Base-by-base conservation (phyloP, 2,329 filamentous ascomycete species). In the Aureobasidium musti region DNA sequence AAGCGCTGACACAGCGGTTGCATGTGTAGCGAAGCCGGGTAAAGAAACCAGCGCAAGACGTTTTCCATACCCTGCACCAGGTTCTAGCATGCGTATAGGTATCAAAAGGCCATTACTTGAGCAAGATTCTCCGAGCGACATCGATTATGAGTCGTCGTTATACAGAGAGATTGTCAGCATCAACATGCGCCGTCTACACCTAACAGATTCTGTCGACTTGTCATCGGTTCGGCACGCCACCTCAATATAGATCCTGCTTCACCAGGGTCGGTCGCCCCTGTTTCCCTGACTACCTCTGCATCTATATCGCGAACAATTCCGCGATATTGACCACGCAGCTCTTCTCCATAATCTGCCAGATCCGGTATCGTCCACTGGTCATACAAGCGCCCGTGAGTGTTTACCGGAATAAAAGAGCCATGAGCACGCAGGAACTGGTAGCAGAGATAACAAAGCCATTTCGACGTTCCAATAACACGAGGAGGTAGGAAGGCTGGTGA, bases 311-410 rank as follows among this genome's bases (percentile, higher is more conserved):
- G 3, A 0, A 65, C 28, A 7, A 65, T 59, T 5, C 21, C 33
- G 13, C 52, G 52, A 41, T 65, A 65, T 11, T 41, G 19, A 21
- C 7, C 3, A 3, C 37, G 30, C 1, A 57, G 17, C 3, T 35
- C 43, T 33, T 59, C 33, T 17, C 17, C 41, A 35, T 35, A 66
- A 0, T 66, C 64, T 6, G 6, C 53, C 39, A 66, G 33, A 43
- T 66, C 64, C 14, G 64, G 64, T 37, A 66, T 60, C 19, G 64
- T 66, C 64, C 64, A 66, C 30, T 66, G 64, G 33, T 66, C 64
- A 11, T 66, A 66, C n/a, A 66, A 21, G 5, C 53, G 17, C 11
- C 64, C 64, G 26, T 66, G 64, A 11, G 64, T 66, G 5, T 66
- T 66, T 0, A 33, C 30, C 19, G 53, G 53, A 4, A 41, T 7